Conservation (phyloP, 2,329 filamentous ascomycete genomes). For the Trichoderma lentiforme region DNA sequence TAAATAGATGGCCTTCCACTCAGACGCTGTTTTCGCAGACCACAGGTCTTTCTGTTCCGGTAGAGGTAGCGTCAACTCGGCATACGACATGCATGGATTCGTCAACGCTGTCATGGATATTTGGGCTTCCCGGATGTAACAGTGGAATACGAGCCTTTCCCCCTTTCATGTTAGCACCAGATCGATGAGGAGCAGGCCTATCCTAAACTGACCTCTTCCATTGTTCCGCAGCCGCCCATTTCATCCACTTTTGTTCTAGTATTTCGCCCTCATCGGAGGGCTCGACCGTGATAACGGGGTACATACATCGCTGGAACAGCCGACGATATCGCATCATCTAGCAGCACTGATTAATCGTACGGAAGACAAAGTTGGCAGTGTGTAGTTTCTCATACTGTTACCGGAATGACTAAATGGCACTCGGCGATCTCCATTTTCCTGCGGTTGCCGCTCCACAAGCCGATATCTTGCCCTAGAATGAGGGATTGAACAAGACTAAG, state of each 20-base stretch:
- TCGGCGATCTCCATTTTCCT: constrained; percentile 57
- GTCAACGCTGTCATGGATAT: constrained; percentile 64
- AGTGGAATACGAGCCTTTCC: constrained; percentile 57
- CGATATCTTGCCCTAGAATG: constrained; percentile 48
- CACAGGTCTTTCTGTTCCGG: constrained; percentile 62
- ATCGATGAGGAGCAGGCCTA: constrained; percentile 16
- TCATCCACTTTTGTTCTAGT: constrained; percentile 62
- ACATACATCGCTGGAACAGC: constrained; percentile 55
- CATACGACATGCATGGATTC: constrained; percentile 64
- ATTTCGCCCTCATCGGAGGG: constrained; percentile 52
- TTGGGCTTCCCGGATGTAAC: constrained; percentile 63
- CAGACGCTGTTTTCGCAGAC: constrained; percentile 59
- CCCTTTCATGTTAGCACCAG: not conserved
- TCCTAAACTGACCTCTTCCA: constrained; percentile 53
- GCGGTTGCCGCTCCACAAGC: constrained; percentile 53
- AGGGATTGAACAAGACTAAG: constrained; percentile 49
- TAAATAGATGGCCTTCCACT: constrained; percentile 63
- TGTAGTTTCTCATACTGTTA: constrained; percentile 36
- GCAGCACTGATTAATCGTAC: constrained; percentile 19
- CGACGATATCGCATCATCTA: constrained; percentile 56
- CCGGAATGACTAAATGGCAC: constrained; percentile 44
- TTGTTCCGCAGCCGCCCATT: constrained; percentile 62
- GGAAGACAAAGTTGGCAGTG: not conserved
- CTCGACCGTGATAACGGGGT: constrained; percentile 49
- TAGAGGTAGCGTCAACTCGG: constrained; percentile 64